Percentiles rank a stretch among this genome's conserved stretches.
Conservation (phyloP, 352 stramenopile species). For the Phytopythium aichiense region DNA sequence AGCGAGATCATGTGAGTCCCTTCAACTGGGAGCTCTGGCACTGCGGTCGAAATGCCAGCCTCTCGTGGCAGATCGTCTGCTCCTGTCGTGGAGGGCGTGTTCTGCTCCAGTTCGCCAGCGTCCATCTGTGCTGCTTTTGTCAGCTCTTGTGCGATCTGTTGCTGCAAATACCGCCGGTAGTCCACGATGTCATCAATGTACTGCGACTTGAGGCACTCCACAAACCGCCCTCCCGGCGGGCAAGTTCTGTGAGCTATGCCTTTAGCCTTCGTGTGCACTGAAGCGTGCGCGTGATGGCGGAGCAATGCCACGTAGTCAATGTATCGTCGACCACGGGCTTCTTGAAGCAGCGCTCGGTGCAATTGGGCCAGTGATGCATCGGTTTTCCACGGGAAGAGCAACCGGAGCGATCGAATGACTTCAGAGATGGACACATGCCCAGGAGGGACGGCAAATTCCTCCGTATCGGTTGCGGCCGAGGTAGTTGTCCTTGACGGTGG, state of each 20-base stretch:
- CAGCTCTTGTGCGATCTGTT: constrained; percentile 23
- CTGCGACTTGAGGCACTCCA: constrained; percentile 46
- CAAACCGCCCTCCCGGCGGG: constrained; percentile 8
- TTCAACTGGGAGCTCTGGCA: background rate
- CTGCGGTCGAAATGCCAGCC: background rate
- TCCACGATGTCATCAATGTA: constrained; percentile 59
- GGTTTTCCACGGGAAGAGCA: constrained; percentile 62
- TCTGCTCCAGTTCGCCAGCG: background rate
- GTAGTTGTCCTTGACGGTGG: background rate
- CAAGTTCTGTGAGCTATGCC: no score
- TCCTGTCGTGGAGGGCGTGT: background rate
- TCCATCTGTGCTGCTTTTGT: background rate
- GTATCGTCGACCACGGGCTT: constrained; percentile 26
- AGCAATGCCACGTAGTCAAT: constrained; percentile 48
- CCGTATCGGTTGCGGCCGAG: background rate
- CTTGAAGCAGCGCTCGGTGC: constrained; percentile 38
- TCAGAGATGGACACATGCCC: constrained; percentile 37
- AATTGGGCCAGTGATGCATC: constrained; percentile 37
- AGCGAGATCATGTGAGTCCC: constrained; percentile 44
- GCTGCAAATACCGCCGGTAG: constrained; percentile 41
- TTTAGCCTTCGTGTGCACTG: background rate
- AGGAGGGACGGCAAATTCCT: constrained; percentile 3
- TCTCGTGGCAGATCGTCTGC: background rate
- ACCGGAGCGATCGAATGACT: constrained; percentile 36
- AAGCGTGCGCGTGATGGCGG: constrained; percentile 8